phyloP scores from a whole-genome alignment of 2,329 filamentous ascomycete genomes.

The Aspergillus spinulosporus region DNA sequence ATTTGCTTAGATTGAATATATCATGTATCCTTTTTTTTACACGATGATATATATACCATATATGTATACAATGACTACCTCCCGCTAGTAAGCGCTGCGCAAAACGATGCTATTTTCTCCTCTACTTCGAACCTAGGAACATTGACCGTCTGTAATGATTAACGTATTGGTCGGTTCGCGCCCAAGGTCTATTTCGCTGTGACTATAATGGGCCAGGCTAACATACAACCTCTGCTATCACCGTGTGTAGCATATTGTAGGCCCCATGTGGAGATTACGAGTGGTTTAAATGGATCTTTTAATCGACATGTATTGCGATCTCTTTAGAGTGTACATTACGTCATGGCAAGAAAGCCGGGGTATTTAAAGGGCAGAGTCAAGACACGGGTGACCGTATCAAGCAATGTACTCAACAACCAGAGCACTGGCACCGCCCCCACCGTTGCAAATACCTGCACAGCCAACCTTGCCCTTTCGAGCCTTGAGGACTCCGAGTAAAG shows the following conservation, averaged over 20 bases:
- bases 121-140: no score
- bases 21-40: background rate
- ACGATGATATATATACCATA: background rate
- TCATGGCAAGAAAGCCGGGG: constrained; percentile 8
- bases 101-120: no score
- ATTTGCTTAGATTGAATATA: constrained; percentile 51
- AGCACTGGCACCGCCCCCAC: constrained; percentile 91
- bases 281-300: no score
- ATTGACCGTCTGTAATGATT: no score
- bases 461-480: constrained; percentile 94
- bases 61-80: background rate
- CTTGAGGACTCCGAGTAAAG: constrained; percentile 81
- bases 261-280: no score
- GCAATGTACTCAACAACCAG: constrained; percentile 74
- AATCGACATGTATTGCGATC: background rate
- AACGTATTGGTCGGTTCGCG: no score
- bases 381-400: constrained; percentile 22
- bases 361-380: background rate
- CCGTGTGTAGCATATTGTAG: no score
- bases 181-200: no score
- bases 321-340: constrained; percentile 1
- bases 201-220: no score
- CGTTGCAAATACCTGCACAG: constrained; percentile 94
- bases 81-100: background rate
- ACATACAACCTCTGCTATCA: no score